Evolutionary conservation across 2,329 filamentous ascomycete genomes (phyloP), one percentile per base, ranked within the genome.

Genomic region (Colletotrichum sp.): DNA sequence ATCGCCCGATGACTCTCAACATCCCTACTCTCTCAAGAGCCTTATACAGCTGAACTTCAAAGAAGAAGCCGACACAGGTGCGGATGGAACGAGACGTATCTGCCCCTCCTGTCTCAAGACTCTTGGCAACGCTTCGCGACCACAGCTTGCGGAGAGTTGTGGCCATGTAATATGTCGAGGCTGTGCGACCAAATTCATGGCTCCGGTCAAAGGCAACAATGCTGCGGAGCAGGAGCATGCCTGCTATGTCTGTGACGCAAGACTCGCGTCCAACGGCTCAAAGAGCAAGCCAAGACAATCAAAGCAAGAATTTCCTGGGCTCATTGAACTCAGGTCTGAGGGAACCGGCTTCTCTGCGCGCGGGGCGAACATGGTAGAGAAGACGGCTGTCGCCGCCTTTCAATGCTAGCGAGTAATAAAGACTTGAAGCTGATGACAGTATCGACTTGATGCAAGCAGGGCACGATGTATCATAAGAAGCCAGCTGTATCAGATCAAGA

Each of bases 321-420:
- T 98, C 39, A 93, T 98, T 4, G 92, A 94, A 81, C 90, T 99
- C 65, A 93, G 91, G 79, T 95, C 93, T 43, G 96, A 98, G 80
- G 96, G 96, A 1, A 99, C 96, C 0, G 96, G 96, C 0, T 99
- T 98, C 84, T 96, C 96, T 6, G 94, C 95, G 6, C 93, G 94
- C n/a, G 96, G 97, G 4, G 91, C 91, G 68, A 98, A 94, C 81
- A 91, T 95, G 80, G 95, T 98, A 18, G 94, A 94, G 85, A 97
- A 93, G 83, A 86, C 90, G 5, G 94, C 94, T 1, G 92, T 98
- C 21, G 68, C 68, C 32, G 93, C 93, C 1, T 98, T 98, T 83
- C 95, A 98, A 82, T 96, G 95, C 82, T 97, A 82, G 78, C 7
- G 24, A 26, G 21, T 59, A 26, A 59, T 26, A 26, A 26, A 16